These are phyloP conservation scores for Vitis vinifera DNA, from an alignment of 164 flowering plant genomes.

Conservation along the genomic window DNA sequence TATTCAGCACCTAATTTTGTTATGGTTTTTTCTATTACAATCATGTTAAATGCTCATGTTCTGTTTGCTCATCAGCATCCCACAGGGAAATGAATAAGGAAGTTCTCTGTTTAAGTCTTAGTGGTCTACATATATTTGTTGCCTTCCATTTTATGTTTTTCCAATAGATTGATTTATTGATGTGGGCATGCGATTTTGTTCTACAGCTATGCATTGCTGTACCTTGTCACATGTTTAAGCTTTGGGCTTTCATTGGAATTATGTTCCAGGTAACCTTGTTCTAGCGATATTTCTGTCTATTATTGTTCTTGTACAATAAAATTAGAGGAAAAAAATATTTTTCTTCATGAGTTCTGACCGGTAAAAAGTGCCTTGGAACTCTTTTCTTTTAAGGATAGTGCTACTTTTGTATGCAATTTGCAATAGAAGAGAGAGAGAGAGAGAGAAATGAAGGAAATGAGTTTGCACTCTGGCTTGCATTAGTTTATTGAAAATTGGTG, in stretches of 20 bases:
- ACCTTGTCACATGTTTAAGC: conserved; percentile 91
- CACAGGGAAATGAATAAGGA: background rate
- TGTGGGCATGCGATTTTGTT: conserved; percentile 1
- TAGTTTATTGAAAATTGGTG: background rate
- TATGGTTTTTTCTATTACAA: too few species aligned
- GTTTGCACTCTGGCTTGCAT: background rate
- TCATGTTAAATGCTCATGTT: too few species aligned
- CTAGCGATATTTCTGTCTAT: too few species aligned
- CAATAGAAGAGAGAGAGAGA: too few species aligned
- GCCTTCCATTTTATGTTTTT: background rate
- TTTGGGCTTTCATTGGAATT: conserved; percentile 95
- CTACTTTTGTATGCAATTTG: background rate
- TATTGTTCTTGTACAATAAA: too few species aligned
- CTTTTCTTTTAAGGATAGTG: too few species aligned
- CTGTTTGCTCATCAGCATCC: too few species aligned
- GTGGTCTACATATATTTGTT: background rate
- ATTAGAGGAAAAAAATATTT: too few species aligned
- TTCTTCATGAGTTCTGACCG: too few species aligned
- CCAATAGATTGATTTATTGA: conserved; percentile 1
- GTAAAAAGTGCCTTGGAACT: too few species aligned
- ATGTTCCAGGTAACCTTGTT: conserved; percentile 68
- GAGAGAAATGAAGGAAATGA: too few species aligned
- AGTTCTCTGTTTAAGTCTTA: background rate
- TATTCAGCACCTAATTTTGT: background rate
- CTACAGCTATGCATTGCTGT: conserved; percentile 85